phyloP scores from a whole-genome alignment of 495 filamentous ascomycete species.

The Penicillium mononematosum region DNA sequence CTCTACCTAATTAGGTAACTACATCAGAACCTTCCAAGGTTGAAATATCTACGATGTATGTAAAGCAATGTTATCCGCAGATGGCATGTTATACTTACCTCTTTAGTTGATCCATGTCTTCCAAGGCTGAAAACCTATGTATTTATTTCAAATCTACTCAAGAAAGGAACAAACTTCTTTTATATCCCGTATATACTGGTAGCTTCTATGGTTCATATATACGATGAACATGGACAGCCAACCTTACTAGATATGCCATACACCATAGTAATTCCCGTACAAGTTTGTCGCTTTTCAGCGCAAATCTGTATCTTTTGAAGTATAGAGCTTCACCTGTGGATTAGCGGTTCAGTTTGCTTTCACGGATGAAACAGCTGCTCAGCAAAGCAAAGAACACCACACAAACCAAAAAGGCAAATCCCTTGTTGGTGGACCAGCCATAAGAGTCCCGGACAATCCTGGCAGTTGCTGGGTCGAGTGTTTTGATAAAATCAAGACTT shows the following conservation, averaged over 20 bases:
- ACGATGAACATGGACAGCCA: constrained; percentile 1
- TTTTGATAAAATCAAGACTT: constrained; percentile 69
- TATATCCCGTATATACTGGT: not conserved
- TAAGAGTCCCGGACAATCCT: constrained; percentile 69
- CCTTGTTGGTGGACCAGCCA: constrained; percentile 50
- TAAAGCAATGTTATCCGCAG: not conserved
- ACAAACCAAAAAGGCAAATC: constrained; percentile 45
- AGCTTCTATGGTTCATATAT: not conserved
- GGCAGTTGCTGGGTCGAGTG: constrained; percentile 59
- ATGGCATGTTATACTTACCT: no score
- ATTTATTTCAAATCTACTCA: no score
- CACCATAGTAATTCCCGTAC: not conserved
- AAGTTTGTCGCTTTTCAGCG: not conserved
- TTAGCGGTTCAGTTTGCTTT: constrained; percentile 41
- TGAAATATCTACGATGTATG: not conserved
- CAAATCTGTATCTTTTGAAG: not conserved
- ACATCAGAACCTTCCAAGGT: no score
- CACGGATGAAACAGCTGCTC: constrained; percentile 46
- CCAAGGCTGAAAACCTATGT: not conserved
- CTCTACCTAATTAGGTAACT: no score
- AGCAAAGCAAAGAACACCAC: constrained; percentile 48
- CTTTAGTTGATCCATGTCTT: not conserved
- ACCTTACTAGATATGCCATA: not conserved
- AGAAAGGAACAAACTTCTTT: not conserved
- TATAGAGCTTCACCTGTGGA: not conserved